phyloP scores from a whole-genome alignment of 805 yeast species.

The Cyberlindnera amylophila region DNA sequence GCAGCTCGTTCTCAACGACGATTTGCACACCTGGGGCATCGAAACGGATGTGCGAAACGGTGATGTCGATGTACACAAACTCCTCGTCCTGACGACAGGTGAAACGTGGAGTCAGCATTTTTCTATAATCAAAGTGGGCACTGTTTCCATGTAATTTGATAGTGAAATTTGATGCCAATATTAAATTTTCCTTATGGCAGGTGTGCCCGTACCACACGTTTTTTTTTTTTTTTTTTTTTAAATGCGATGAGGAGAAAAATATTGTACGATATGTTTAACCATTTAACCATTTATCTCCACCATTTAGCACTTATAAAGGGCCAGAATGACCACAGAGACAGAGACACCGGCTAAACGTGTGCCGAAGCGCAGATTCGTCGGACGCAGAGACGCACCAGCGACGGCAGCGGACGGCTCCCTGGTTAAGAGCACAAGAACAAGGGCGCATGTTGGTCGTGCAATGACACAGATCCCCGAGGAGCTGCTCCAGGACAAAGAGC shows the following conservation, averaged over 20 bases:
- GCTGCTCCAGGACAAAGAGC: conserved; percentile 70
- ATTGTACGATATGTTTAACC: too few relatives aligned
- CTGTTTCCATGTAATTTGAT: too few relatives aligned
- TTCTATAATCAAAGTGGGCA: too few relatives aligned
- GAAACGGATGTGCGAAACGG: conserved; percentile 70
- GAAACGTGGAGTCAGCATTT: conserved; percentile 87
- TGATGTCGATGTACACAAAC: conserved; percentile 56
- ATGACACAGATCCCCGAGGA: conserved; percentile 88
- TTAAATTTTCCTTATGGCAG: not conserved
- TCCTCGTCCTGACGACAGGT: conserved; percentile 73
- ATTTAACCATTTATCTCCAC: too few relatives aligned
- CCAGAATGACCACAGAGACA: conserved; percentile 1
- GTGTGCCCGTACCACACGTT: not conserved
- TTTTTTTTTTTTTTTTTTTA: not conserved
- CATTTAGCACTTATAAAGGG: not conserved
- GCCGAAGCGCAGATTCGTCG: conserved; percentile 60
- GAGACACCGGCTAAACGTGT: conserved; percentile 21
- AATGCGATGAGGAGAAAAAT: not conserved
- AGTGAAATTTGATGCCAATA: not conserved
- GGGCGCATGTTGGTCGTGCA: conserved; percentile 48
- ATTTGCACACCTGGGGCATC: conserved; percentile 73
- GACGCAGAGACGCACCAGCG: conserved; percentile 33
- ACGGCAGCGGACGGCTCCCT: conserved; percentile 20
- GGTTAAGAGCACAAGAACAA: conserved; percentile 26
- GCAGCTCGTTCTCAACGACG: conserved; percentile 65